Evolutionary conservation across 352 stramenopile genomes (phyloP), one percentile per base, ranked within the genome.

Genomic region (Globisporangium okanoganense): DNA sequence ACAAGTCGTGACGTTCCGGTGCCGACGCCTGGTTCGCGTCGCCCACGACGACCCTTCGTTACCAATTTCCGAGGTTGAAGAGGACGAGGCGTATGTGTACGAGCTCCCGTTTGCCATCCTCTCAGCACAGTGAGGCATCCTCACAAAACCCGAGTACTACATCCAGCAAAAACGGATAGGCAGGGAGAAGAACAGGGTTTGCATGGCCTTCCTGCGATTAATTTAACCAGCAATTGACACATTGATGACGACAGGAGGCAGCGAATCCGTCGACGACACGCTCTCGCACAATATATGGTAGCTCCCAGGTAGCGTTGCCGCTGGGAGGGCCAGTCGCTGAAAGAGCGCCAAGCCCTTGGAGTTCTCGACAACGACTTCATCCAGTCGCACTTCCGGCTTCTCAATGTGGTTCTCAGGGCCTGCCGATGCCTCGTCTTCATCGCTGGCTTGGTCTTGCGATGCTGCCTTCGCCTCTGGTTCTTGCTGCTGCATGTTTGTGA

Each of bases 221-320:
- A 14, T 7, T 55, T 62, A 56, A 13, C 67, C 52, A 18, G 72
- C 38, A 8, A 33, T 33, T 33, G 22, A 55, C 29, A 79, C 45
- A 16, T 49, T 27, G 20, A 74, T 54, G 48, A 68, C 58, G 0
- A 56, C 63, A 1, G 38, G 55, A 18, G 48, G 33, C 9, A 77
- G 38, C 8, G 20, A 29, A 22, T 79, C 69, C 7, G 67, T 67
- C n/a, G 68, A 61, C 5, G 61, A 22, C 36, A 71, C 12, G 20
- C 67, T 74, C n/a, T 82, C 74, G 22, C 73, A 83, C 7, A 76
- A 16, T 7, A 85, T 67, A 33, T 76, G 65, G 49, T 85, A 87
- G 12, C 45, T 61, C n/a, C 73, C 77, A 16, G 66, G 16, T 1
- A 74, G 56, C 13, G 71, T 76, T 10, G 44, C 33, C 2, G 49